Percentiles rank a stretch among this genome's conserved stretches.
Evolutionary conservation across 441 rosid genomes (phyloP).

Genomic region (Populus hybrid): DNA sequence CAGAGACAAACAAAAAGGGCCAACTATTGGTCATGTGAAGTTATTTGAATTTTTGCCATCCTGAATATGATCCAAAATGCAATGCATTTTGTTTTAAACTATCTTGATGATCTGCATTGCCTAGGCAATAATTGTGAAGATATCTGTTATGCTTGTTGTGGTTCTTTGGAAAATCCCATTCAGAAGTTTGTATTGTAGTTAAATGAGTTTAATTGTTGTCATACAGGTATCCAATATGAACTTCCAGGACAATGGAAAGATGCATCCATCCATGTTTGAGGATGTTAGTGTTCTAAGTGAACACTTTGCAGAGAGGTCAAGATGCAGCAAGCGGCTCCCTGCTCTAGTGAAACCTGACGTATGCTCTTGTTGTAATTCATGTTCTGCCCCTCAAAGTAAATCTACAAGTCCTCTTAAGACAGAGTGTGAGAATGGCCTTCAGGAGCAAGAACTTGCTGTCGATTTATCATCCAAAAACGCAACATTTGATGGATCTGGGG

Average conservation of each 20-base stretch:
- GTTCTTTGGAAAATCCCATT: not conserved
- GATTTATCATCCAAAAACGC: conserved; percentile 22
- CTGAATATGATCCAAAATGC: not conserved
- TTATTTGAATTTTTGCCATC: not conserved
- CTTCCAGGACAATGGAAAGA: conserved; percentile 66
- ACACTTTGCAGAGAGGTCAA: conserved; percentile 56
- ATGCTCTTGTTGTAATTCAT: conserved; percentile 34
- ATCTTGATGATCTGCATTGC: not conserved
- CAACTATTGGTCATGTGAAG: not conserved
- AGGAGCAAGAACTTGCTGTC: conserved; percentile 18
- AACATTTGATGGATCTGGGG: conserved; percentile 13
- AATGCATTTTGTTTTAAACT: not conserved
- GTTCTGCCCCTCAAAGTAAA: conserved; percentile 27
- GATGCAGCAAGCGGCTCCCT: conserved; percentile 32
- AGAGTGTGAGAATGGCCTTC: conserved; percentile 18
- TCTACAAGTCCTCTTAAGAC: conserved; percentile 20
- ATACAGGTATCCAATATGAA: conserved; percentile 13
- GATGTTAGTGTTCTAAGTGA: conserved; percentile 45
- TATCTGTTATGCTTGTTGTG: not conserved
- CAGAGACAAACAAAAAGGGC: not conserved
- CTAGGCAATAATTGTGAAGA: not conserved
- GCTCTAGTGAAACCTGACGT: conserved; percentile 21
- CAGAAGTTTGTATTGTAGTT: not conserved
- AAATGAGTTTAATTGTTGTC: conserved; percentile 4
- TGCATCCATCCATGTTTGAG: conserved; percentile 69